Evolutionary conservation across 2,329 filamentous ascomycete genomes (phyloP).

Genomic region (Aspergillus ochraceus): DNA sequence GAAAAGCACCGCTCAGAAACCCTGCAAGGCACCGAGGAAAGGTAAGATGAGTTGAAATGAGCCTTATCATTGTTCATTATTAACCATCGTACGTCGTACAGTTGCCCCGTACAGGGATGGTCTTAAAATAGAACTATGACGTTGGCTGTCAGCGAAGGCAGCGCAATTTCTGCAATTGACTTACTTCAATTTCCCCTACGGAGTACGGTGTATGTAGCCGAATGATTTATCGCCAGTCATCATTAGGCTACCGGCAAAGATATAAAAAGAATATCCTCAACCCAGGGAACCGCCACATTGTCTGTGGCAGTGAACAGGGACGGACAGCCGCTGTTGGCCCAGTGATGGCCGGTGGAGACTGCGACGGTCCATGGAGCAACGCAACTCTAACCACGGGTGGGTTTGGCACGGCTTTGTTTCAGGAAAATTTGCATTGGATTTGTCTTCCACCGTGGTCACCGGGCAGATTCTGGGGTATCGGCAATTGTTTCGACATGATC

Average conservation of each 20-base stretch:
- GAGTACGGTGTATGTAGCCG: no score
- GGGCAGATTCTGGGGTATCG: no score
- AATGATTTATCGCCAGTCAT: not conserved
- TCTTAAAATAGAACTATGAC: not conserved
- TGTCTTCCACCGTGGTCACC: no score
- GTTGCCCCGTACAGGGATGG: not conserved
- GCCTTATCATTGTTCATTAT: no score
- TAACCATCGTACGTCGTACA: not conserved
- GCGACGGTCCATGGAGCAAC: conserved; percentile 11
- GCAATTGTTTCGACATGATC: no score
- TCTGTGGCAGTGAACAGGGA: conserved; percentile 15
- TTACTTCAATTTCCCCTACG: not conserved
- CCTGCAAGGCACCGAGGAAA: no score
- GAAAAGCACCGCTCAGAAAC: no score
- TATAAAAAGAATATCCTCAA: conserved; percentile 13
- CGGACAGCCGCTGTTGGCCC: conserved; percentile 15
- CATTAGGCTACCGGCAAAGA: conserved; percentile 4
- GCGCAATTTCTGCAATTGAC: not conserved
- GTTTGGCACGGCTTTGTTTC: conserved; percentile 5
- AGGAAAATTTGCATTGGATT: no score
- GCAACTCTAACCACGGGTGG: conserved; percentile 6
- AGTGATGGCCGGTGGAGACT: conserved; percentile 17
- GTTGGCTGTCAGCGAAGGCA: not conserved
- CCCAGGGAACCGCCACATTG: conserved; percentile 10
- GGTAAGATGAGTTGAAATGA: no score